Conservation (phyloP, 2,329 filamentous ascomycete genomes). For the Aspergillus udagawae region DNA sequence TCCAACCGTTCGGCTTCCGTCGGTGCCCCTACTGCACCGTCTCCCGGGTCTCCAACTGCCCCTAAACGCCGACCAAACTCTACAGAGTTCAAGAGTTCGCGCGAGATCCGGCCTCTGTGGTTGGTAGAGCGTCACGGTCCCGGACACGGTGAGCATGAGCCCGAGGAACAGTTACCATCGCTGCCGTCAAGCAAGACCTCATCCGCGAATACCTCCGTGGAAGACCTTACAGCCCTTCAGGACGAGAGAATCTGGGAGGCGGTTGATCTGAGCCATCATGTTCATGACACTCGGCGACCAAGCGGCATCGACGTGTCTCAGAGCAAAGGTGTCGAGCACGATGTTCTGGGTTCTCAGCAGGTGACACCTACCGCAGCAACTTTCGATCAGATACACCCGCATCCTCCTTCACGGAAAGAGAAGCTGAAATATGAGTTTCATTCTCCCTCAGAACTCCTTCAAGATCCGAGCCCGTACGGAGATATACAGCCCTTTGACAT, state of each 20-base stretch:
- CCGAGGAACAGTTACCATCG: conserved; percentile 45
- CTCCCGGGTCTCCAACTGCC: conserved; percentile 42
- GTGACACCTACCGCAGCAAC: conserved; percentile 63
- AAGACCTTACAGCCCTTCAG: conserved; percentile 32
- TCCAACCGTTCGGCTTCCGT: conserved; percentile 40
- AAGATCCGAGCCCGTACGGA: conserved; percentile 29
- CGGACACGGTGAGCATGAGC: conserved; percentile 37
- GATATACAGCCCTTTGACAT: conserved; percentile 21
- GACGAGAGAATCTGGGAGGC: conserved; percentile 30
- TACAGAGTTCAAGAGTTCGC: conserved; percentile 50
- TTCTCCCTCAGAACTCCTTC: conserved; percentile 44
- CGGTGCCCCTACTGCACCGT: conserved; percentile 32
- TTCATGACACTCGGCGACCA: conserved; percentile 21
- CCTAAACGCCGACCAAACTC: conserved; percentile 48
- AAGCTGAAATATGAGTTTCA: conserved; percentile 45
- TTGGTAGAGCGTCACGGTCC: conserved; percentile 64
- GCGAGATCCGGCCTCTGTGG: conserved; percentile 76
- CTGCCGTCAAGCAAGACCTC: conserved; percentile 50
- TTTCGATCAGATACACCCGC: conserved; percentile 32
- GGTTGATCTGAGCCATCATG: conserved; percentile 19
- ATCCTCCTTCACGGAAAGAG: conserved; percentile 29
- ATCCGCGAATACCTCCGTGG: conserved; percentile 45
- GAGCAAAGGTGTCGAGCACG: conserved; percentile 31
- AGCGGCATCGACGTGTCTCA: conserved; percentile 24
- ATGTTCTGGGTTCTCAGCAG: conserved; percentile 60